These are phyloP conservation scores for Saccharomyces hybrid DNA, from an alignment of 1,139 yeast genomes.

Conservation along the genomic window DNA sequence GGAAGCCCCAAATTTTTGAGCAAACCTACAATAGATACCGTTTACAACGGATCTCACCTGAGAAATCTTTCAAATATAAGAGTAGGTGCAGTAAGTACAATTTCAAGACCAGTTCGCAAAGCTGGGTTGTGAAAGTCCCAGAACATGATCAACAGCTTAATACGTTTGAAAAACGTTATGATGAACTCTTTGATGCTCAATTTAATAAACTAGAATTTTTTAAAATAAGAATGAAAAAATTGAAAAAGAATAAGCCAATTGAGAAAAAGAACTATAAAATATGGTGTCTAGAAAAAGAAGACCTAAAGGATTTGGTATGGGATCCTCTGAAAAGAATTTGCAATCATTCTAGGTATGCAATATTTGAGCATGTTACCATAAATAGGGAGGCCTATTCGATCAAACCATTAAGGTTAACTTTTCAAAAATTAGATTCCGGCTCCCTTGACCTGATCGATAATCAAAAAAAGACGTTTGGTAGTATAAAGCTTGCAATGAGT, in stretches of 20 bases:
- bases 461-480: conserved; percentile 7
- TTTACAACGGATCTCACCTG: background rate
- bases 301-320: conserved; percentile 15
- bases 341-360: background rate
- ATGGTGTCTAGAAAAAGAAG: conserved; percentile 15
- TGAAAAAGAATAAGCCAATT: background rate
- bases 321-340: conserved; percentile 13
- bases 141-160: background rate
- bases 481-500: conserved; percentile 2
- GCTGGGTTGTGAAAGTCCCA: background rate
- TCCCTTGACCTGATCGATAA: conserved; percentile 12
- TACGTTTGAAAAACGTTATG: background rate
- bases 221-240: conserved; percentile 5
- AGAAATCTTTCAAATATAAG: background rate
- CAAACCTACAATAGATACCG: background rate
- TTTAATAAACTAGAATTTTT: conserved; percentile 17
- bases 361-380: background rate
- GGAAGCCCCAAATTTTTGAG: background rate
- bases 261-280: background rate
- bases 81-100: background rate
- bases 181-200: conserved; percentile 10
- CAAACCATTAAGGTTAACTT: background rate
- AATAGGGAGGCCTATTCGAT: background rate
- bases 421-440: conserved; percentile 4
- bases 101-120: background rate